A percentile compares a stretch with the other conserved stretches of the same genome.
These are phyloP conservation scores for Sporothrix humicola DNA, from an alignment of 2,329 filamentous ascomycete genomes.

Conservation along the genomic window DNA sequence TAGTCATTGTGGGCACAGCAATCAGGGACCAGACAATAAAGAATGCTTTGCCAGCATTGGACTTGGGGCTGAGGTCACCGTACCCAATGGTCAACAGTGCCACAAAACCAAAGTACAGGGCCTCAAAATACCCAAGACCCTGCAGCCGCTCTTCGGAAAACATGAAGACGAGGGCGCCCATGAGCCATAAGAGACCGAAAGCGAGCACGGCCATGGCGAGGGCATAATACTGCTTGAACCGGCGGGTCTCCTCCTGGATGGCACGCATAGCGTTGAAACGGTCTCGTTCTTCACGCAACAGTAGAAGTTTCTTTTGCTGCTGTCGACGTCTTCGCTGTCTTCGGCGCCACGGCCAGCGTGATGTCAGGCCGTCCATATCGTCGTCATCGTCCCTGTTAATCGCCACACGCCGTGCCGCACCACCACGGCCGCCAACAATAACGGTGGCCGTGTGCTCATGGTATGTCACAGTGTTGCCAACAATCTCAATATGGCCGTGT, in stretches of 20 bases:
- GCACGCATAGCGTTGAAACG: conserved; percentile 69
- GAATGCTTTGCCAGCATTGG: conserved; percentile 69
- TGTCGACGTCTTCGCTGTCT: conserved; percentile 35
- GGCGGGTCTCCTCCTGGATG: conserved; percentile 64
- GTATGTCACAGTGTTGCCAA: conserved; percentile 46
- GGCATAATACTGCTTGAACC: conserved; percentile 66
- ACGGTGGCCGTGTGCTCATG: conserved; percentile 39
- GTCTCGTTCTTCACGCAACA: conserved; percentile 64
- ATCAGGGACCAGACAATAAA: conserved; percentile 74
- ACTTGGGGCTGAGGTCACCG: conserved; percentile 67
- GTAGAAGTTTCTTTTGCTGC: conserved; percentile 51
- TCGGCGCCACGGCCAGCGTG: conserved; percentile 35
- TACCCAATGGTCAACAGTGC: conserved; percentile 71
- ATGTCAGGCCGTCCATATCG: not conserved
- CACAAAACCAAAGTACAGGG: conserved; percentile 73
- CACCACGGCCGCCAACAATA: conserved; percentile 41
- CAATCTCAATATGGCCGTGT: conserved; percentile 46
- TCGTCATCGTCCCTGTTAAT: conserved; percentile 41
- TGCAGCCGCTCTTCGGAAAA: conserved; percentile 59
- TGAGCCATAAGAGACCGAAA: conserved; percentile 68
- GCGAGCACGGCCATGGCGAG: conserved; percentile 62
- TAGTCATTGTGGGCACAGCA: conserved; percentile 73
- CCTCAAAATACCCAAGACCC: conserved; percentile 65
- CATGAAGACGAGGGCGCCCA: conserved; percentile 71
- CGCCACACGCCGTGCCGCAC: conserved; percentile 36